Base-by-base conservation (phyloP, 371 early-diverging fungal genomes). In the Circinella umbellata region DNA sequence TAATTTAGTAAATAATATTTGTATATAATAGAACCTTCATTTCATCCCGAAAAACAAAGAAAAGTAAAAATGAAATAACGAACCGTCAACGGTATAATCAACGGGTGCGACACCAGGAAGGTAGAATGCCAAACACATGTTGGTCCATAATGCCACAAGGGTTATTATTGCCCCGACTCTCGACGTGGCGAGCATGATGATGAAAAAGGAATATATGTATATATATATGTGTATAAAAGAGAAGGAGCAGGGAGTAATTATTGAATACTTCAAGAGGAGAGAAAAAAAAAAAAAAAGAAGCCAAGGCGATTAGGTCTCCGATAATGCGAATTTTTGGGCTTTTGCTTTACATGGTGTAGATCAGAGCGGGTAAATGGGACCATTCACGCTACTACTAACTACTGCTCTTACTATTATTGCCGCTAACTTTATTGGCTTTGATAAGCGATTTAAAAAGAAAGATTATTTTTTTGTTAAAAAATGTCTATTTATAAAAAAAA, bases 21-120 rank as follows among this genome's bases (percentile, higher is more conserved):
- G 27, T 27, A 27, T 27, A 27, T 27, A 27, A 27, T 27, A 27
- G 2, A 27, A 27, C 27, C 27, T 27, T 27, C 27, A 27, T 27
- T 27, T 27, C 27, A 27, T 27, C 27, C 27, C 27, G 27, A 2
- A 27, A 27, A 27, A n/a, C n/a, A n/a, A 27, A 27, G 27, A 27
- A 27, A 42, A 9, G 42, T 42, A 42, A 42, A 39, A 9, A 42
- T 42, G 42, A 42, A 42, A 1, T 42, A 42, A 42, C 42, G 42
- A 42, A 42, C 42, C 42, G 11, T 87, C 90, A n/a, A 72, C 64
- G 20, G 71, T 74, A 77, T 96, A 98, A 76, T 97, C 94, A 57
- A 87, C 85, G 13, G 98, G 98, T 1, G 96, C 96, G 48, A 98
- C 94, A 51, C 98, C 98, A 1, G 98, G 98, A 36, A 98, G 81